Evolutionary conservation across 208 protist species (phyloP).

Genomic region (Leptomonas pyrrhocoris): DNA sequence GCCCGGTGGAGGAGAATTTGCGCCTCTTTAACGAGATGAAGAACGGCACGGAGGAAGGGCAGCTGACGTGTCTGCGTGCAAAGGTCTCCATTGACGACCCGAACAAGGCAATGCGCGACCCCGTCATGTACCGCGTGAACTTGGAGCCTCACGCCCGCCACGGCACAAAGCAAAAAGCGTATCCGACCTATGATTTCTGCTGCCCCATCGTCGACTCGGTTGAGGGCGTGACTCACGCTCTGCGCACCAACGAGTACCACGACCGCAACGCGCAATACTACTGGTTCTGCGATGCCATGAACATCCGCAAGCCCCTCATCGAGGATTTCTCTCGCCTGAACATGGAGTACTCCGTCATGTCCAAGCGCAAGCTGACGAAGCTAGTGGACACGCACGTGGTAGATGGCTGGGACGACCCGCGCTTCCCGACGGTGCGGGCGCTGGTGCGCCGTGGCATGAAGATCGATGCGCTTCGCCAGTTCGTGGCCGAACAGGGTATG

Average conservation of each 20-base stretch:
- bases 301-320: conserved; percentile 87
- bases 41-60: conserved; percentile 81
- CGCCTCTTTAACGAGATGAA: conserved; percentile 96
- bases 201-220: conserved; percentile 99
- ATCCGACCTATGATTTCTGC: conserved; percentile 99
- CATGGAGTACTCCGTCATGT: conserved; percentile 98
- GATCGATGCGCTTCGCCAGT: conserved; percentile 95
- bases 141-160: conserved; percentile 92
- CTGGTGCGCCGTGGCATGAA: conserved; percentile 97
- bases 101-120: conserved; percentile 98
- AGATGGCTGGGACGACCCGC: conserved; percentile 98
- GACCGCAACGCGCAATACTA: conserved; percentile 98
- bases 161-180: conserved; percentile 92
- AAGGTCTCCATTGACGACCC: conserved; percentile 96
- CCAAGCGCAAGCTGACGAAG: conserved; percentile 98
- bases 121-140: conserved; percentile 97
- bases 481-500: conserved; percentile 97
- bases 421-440: conserved; percentile 98
- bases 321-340: conserved; percentile 98
- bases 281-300: conserved; percentile 95
- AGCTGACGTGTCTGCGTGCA: conserved; percentile 94
- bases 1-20: conserved; percentile 95
- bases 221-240: conserved; percentile 99
- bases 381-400: conserved; percentile 97
- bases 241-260: conserved; percentile 98